A percentile compares a stretch with the other conserved stretches of the same genome.
Conservation (phyloP, 2,329 filamentous ascomycete genomes). For the Colletotrichum navitas region DNA sequence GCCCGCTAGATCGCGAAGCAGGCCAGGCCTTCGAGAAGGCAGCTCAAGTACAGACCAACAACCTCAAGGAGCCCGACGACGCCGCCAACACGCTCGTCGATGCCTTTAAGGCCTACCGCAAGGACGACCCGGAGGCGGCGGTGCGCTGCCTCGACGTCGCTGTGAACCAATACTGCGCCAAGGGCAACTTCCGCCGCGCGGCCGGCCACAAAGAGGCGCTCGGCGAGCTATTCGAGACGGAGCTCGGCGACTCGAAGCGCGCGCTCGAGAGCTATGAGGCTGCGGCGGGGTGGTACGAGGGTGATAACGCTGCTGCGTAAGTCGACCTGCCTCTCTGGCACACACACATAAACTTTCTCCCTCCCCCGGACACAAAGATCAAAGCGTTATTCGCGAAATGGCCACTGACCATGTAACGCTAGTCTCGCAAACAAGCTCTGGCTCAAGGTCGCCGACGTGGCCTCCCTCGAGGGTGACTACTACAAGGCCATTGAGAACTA, state of each 20-base stretch:
- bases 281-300: constrained; percentile 90
- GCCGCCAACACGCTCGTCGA: constrained; percentile 89
- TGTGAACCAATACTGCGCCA: constrained; percentile 87
- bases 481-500: constrained; percentile 84
- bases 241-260: constrained; percentile 81
- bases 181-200: constrained; percentile 91
- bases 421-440: constrained; percentile 93
- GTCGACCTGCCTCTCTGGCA: constrained; percentile 49
- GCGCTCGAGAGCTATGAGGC: constrained; percentile 88
- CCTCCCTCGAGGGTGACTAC: constrained; percentile 86
- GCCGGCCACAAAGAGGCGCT: constrained; percentile 92
- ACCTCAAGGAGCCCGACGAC: constrained; percentile 92
- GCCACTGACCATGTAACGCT: constrained; percentile 17
- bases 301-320: constrained; percentile 85
- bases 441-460: constrained; percentile 91
- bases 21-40: constrained; percentile 89
- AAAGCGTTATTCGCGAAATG: background rate
- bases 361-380: background rate
- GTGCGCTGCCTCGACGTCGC: constrained; percentile 83
- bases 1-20: constrained; percentile 78
- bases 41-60: constrained; percentile 81
- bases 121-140: constrained; percentile 85
- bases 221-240: constrained; percentile 86
- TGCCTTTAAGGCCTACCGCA: constrained; percentile 95
- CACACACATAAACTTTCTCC: background rate